Percentiles rank a stretch among this genome's conserved stretches.
Conservation (phyloP, 495 filamentous ascomycete genomes). For the Penicillium paradoxum region DNA sequence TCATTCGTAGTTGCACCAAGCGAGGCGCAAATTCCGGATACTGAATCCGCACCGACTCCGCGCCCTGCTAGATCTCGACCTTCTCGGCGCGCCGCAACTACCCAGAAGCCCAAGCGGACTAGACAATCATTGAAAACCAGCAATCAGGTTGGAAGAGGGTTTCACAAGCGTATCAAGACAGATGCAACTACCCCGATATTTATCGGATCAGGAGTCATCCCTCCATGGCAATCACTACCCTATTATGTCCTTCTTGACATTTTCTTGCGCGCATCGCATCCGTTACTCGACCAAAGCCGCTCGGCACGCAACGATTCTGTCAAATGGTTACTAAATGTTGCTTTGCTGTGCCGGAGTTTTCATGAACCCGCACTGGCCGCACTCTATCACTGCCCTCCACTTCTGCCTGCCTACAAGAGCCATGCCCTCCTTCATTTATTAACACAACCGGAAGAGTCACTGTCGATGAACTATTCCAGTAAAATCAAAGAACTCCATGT, state of each 20-base stretch:
- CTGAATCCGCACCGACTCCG: not conserved
- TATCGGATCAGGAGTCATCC: conserved; percentile 45
- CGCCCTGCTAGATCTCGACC: not conserved
- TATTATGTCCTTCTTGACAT: conserved; percentile 67
- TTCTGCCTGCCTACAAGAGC: conserved; percentile 47
- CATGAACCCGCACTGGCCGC: conserved; percentile 69
- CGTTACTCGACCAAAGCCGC: conserved; percentile 48
- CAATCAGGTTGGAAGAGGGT: conserved; percentile 17
- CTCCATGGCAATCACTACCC: conserved; percentile 65
- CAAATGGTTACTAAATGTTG: conserved; percentile 56
- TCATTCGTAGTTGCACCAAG: not conserved
- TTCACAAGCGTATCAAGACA: conserved; percentile 29
- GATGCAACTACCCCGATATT: conserved; percentile 14
- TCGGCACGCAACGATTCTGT: conserved; percentile 38
- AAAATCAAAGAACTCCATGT: conserved; percentile 69
- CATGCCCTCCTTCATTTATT: conserved; percentile 48
- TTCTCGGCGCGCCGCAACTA: conserved; percentile 7
- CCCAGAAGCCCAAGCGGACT: conserved; percentile 14
- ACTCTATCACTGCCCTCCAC: conserved; percentile 65
- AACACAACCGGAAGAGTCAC: conserved; percentile 32
- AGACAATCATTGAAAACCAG: conserved; percentile 17
- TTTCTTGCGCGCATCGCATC: conserved; percentile 60
- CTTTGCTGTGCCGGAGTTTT: conserved; percentile 60
- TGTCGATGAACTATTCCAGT: conserved; percentile 51
- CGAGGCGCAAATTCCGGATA: conserved; percentile 2